A percentile compares a stretch with the other conserved stretches of the same genome.
These are phyloP conservation scores for Termitomyces sp. DNA, from an alignment of 768 basidiomycete genomes.

Conservation along the genomic window DNA sequence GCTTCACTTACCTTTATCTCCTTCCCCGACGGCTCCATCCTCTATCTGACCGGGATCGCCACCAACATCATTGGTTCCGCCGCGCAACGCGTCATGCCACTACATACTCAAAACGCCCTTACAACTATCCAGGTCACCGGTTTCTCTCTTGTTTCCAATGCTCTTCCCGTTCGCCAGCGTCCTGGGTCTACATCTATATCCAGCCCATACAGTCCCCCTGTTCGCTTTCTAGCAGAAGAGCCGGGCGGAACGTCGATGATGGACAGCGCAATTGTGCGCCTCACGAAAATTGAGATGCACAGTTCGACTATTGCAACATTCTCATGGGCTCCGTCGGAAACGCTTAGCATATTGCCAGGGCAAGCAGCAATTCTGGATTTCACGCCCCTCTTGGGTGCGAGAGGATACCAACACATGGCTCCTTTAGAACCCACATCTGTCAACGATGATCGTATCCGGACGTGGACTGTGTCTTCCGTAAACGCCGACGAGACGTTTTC, in stretches of 20 bases:
- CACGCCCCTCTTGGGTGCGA: slow-evolving; percentile 43
- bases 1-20: slow-evolving; percentile 57
- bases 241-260: slow-evolving; percentile 23
- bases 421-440: slow-evolving; percentile 38
- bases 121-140: slow-evolving; percentile 50
- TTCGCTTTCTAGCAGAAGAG: slow-evolving; percentile 52
- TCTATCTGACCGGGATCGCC: slow-evolving; percentile 62
- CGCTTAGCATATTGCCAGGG: slow-evolving; percentile 37
- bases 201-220: slow-evolving; percentile 60
- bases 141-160: slow-evolving; percentile 49
- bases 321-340: slow-evolving; percentile 37
- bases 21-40: slow-evolving; percentile 50
- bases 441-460: slow-evolving; percentile 62
- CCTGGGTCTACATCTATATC: slow-evolving; percentile 18
- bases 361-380: slow-evolving; percentile 58
- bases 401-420: slow-evolving; percentile 51
- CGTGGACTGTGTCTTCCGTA: slow-evolving; percentile 57
- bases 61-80: slow-evolving; percentile 43
- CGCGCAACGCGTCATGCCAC: slow-evolving; percentile 53
- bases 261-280: slow-evolving; percentile 28
- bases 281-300: slow-evolving; percentile 42
- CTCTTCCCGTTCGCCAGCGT: slow-evolving; percentile 49
- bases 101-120: slow-evolving; percentile 38
- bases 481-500: slow-evolving; percentile 27
- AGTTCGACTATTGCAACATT: slow-evolving; percentile 52